Evolutionary conservation across 2,329 filamentous ascomycete genomes (phyloP), one percentile per base, ranked within the genome.

Genomic region (Penicillium rolfsii): DNA sequence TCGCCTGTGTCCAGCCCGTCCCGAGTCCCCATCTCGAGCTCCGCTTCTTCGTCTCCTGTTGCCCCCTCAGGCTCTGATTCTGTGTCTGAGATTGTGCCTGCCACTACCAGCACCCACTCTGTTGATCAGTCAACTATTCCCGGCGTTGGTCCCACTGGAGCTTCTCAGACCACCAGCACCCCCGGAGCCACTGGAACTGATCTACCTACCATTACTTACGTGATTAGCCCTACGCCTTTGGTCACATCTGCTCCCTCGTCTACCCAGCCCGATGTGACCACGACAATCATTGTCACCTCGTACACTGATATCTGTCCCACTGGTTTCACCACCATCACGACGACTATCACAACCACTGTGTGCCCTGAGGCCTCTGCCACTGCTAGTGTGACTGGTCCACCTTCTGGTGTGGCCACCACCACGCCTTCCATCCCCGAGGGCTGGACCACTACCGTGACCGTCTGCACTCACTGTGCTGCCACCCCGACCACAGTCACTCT

Each of bases 251-350:
- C 59, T 33, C 52, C 61, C 7, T 53, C 67, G n/a, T 64, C 64
- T 26, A 66, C 67, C 3, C 61, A 63, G 49, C 60, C 69, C 1
- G 63, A 57, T 43, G 76, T 71, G 5, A 70, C 71, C 40, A 78
- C 76, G 9, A 77, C 76, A 12, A 63, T 78, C 19, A 72, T 78
- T 53, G 69, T 73, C 38, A 80, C 78, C 35, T 76, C 76, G 19
- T 80, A 79, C 62, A 72, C 73, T 7, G 73, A 76, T 54, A 75
- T 80, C 64, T 80, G 77, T 59, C 74, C 78, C 4, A 78, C 76
- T 28, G 78, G 79, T 5, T 79, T 76, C 64, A 79, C 74, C 40
- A 79, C 76, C 5, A 71, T 78, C 52, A 77, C 74, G 2, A 74
- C 74, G 3, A 76, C 76, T 0, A 70, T 74, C 48, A 79, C 77